Evolutionary conservation across 2,329 filamentous ascomycete genomes (phyloP).

Genomic region (Aspergillus luchuensis): DNA sequence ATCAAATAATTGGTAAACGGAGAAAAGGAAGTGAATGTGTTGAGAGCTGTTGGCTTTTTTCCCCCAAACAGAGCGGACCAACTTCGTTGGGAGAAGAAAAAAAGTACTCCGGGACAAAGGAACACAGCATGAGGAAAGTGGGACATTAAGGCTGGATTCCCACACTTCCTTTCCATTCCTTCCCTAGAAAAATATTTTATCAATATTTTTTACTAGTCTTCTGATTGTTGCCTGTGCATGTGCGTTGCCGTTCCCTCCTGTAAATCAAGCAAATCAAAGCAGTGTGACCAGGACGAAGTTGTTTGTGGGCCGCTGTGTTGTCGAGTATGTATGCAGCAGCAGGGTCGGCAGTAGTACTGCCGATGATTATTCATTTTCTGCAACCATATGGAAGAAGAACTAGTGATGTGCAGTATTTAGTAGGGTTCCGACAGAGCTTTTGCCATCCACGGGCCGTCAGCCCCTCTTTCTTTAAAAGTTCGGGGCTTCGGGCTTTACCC

Average conservation of each 20-base stretch:
- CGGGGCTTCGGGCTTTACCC: constrained; percentile 27
- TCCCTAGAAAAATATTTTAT: not conserved
- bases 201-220: too few relatives aligned
- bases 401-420: constrained; percentile 5
- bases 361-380: constrained; percentile 19
- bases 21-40: not conserved
- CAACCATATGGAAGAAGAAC: constrained; percentile 8
- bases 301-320: not conserved
- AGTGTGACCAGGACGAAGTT: not conserved
- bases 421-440: constrained; percentile 17
- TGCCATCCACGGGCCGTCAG: constrained; percentile 27
- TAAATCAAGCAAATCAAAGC: not conserved
- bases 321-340: not conserved
- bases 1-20: not conserved
- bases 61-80: not conserved
- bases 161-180: not conserved
- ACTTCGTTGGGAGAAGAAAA: not conserved
- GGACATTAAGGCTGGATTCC: not conserved
- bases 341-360: not conserved
- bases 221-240: too few relatives aligned
- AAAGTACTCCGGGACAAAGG: not conserved
- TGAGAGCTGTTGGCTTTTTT: not conserved
- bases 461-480: constrained; percentile 22
- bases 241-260: not conserved
- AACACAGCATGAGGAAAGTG: not conserved